phyloP scores from a whole-genome alignment of 352 stramenopile species.

The Pythium brassicae region DNA sequence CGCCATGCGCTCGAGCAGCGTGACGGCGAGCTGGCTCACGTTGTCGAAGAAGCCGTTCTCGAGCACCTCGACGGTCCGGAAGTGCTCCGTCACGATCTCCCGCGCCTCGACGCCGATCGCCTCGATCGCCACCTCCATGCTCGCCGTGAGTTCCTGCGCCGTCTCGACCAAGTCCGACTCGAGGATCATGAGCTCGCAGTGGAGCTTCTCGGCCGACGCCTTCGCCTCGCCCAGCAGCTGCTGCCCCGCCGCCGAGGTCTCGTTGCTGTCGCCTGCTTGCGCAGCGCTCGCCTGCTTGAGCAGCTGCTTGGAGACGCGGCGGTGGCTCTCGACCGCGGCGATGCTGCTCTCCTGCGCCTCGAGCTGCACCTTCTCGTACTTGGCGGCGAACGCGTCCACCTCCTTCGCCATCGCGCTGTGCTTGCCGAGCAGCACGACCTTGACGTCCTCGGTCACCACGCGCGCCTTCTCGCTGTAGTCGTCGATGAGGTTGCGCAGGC shows the following conservation, averaged over 20 bases:
- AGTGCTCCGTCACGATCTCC: conserved; percentile 76
- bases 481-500: conserved; percentile 87
- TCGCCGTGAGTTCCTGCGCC: conserved; percentile 57
- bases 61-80: conserved; percentile 85
- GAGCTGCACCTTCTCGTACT: conserved; percentile 60
- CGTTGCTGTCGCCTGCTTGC: conserved; percentile 29
- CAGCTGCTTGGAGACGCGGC: conserved; percentile 67
- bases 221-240: conserved; percentile 85
- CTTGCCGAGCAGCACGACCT: conserved; percentile 75
- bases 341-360: conserved; percentile 80
- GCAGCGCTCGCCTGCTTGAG: conserved; percentile 45
- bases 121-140: conserved; percentile 64
- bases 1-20: conserved; percentile 70
- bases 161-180: conserved; percentile 84
- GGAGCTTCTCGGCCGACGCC: conserved; percentile 77
- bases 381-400: conserved; percentile 49
- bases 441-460: conserved; percentile 77
- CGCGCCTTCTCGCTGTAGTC: conserved; percentile 87
- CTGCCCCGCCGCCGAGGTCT: conserved; percentile 29
- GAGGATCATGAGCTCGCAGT: conserved; percentile 84
- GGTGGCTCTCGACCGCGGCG: conserved; percentile 71
- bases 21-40: conserved; percentile 75
- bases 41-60: conserved; percentile 91
- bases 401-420: conserved; percentile 45
- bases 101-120: conserved; percentile 53